These are phyloP conservation scores for Ceratocystis lukuohia DNA, from an alignment of 2,329 filamentous ascomycete genomes.

Conservation along the genomic window DNA sequence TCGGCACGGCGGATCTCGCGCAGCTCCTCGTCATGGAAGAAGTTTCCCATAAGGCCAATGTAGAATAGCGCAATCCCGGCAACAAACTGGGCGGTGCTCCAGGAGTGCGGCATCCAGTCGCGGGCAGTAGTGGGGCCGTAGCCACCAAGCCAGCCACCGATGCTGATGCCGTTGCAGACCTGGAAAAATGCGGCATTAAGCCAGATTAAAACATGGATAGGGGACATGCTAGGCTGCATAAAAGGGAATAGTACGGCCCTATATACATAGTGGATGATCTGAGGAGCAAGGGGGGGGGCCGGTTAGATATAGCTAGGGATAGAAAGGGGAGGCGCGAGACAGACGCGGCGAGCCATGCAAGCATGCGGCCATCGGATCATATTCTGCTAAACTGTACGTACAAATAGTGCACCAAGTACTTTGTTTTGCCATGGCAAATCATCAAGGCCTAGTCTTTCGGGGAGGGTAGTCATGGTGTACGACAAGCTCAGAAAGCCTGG, in stretches of 20 bases:
- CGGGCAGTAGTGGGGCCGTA: conserved; percentile 55
- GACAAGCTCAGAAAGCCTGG: conserved; percentile 64
- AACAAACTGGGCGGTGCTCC: conserved; percentile 34
- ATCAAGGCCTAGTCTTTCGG: conserved; percentile 41
- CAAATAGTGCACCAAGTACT: conserved; percentile 56
- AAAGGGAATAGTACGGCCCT: conserved; percentile 73
- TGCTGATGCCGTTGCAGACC: conserved; percentile 59
- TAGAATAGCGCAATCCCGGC: conserved; percentile 64
- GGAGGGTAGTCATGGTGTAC: conserved; percentile 63
- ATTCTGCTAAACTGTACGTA: conserved; percentile 24
- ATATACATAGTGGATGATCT: conserved; percentile 80
- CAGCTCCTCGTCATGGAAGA: conserved; percentile 79
- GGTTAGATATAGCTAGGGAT: neutral
- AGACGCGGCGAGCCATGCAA: neutral
- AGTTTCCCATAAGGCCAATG: conserved; percentile 63
- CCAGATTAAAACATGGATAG: conserved; percentile 62
- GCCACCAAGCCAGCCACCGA: conserved; percentile 71
- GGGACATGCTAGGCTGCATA: conserved; percentile 82
- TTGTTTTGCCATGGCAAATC: conserved; percentile 65
- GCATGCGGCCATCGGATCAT: neutral
- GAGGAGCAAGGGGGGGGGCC: neutral
- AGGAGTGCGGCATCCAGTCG: conserved; percentile 33
- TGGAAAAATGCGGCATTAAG: conserved; percentile 58
- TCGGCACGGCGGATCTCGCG: conserved; percentile 71
- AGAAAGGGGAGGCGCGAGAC: neutral